Percentiles rank a stretch among this genome's conserved stretches.
phyloP scores from a whole-genome alignment of 2,329 filamentous ascomycete genomes.

The Alternaria postmessia region DNA sequence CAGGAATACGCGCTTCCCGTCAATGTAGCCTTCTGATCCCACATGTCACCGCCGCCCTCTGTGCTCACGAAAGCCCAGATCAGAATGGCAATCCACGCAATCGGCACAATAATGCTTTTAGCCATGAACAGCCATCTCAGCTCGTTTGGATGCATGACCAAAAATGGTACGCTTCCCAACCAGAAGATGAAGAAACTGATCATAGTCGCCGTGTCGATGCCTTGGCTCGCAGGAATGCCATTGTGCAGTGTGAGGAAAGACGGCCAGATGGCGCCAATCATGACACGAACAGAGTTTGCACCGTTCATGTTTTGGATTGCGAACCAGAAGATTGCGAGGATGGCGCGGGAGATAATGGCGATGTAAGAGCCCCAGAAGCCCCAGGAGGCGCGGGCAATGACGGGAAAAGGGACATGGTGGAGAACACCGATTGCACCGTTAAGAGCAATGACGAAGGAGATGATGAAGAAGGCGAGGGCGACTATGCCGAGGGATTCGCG shows the following conservation, averaged over 20 bases:
- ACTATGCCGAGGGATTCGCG: slow-evolving; percentile 64
- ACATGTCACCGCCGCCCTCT: slow-evolving; percentile 61
- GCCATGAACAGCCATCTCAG: slow-evolving; percentile 63
- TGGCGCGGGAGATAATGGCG: slow-evolving; percentile 61
- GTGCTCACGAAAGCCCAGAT: slow-evolving; percentile 68
- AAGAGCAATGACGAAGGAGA: slow-evolving; percentile 67
- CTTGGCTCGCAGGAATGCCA: slow-evolving; percentile 58
- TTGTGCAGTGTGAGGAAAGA: slow-evolving; percentile 64
- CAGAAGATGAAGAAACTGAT: slow-evolving; percentile 67
- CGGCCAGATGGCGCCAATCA: slow-evolving; percentile 66
- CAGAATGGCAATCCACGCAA: slow-evolving; percentile 69
- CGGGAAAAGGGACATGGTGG: slow-evolving; percentile 64
- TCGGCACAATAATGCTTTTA: slow-evolving; percentile 59
- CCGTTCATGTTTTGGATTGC: slow-evolving; percentile 73
- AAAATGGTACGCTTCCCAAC: slow-evolving; percentile 62
- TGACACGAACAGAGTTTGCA: slow-evolving; percentile 61
- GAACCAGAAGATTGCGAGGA: slow-evolving; percentile 69
- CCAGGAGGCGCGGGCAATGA: slow-evolving; percentile 64
- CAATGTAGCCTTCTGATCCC: slow-evolving; percentile 56
- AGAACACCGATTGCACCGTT: slow-evolving; percentile 62
- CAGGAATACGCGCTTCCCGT: slow-evolving; percentile 62
- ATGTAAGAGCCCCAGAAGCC: slow-evolving; percentile 67
- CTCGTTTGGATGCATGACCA: slow-evolving; percentile 64
- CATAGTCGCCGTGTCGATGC: slow-evolving; percentile 66
- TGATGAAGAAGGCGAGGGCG: slow-evolving; percentile 61